These are phyloP conservation scores for Boletus semigastroideus DNA, from an alignment of 1,284 basidiomycete species.

Conservation along the genomic window DNA sequence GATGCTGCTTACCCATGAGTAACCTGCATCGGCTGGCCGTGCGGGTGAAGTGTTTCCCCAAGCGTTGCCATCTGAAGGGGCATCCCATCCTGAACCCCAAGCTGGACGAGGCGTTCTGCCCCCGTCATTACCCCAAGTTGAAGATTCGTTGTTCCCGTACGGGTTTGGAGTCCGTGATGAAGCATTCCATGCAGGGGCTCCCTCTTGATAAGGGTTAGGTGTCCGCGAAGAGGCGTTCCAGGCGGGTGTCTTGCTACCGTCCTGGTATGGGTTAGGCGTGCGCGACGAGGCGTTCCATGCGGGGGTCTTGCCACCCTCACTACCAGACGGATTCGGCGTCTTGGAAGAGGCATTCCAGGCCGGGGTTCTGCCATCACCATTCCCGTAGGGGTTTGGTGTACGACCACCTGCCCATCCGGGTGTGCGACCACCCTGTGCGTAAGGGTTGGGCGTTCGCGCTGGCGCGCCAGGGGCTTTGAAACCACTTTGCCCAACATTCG, in stretches of 20 bases:
- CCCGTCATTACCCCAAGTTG: constrained; percentile 37
- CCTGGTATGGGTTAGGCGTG: constrained; percentile 58
- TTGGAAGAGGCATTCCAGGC: constrained; percentile 47
- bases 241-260: constrained; percentile 23
- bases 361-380: constrained; percentile 61
- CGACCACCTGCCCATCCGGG: constrained; percentile 43
- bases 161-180: constrained; percentile 64
- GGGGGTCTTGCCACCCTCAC: constrained; percentile 61
- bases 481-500: constrained; percentile 18
- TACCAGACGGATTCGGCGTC: constrained; percentile 68
- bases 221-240: constrained; percentile 53
- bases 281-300: constrained; percentile 55
- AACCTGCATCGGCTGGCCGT: constrained; percentile 33
- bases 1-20: constrained; percentile 34
- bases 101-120: constrained; percentile 36
- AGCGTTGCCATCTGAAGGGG: constrained; percentile 10
- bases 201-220: constrained; percentile 64
- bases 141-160: constrained; percentile 33
- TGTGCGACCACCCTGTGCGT: constrained; percentile 39
- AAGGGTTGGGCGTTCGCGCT: constrained; percentile 39
- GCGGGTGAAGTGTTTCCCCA: constrained; percentile 38
- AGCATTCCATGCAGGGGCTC: constrained; percentile 55
- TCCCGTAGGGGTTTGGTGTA: constrained; percentile 60
- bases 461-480: constrained; percentile 36
- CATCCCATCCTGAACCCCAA: constrained; percentile 30